A percentile compares a stretch with the other conserved stretches of the same genome.
phyloP scores from a whole-genome alignment of 306 rosid genomes.

The Sechiopsis laciniata region DNA sequence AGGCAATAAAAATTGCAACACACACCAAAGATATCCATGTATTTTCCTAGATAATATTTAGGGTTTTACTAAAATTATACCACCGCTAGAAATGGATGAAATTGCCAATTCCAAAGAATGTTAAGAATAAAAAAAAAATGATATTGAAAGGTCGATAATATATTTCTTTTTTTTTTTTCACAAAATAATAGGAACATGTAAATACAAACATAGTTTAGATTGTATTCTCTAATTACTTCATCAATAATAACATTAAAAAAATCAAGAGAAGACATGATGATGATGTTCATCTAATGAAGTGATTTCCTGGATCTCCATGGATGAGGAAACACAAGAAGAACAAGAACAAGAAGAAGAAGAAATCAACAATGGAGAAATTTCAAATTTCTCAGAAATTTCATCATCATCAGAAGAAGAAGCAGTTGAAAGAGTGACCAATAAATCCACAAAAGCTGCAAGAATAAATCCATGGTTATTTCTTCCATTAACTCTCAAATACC shows the following conservation, averaged over 20 bases:
- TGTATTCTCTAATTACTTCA: too few relatives aligned
- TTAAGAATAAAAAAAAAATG: too few relatives aligned
- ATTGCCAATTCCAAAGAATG: too few relatives aligned
- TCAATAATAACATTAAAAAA: not conserved
- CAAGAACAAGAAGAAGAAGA: slow-evolving; percentile 35
- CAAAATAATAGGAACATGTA: too few relatives aligned
- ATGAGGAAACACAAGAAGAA: slow-evolving; percentile 37
- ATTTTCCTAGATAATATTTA: too few relatives aligned
- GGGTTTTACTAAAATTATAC: too few relatives aligned
- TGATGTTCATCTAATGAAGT: slow-evolving; percentile 21
- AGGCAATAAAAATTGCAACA: too few relatives aligned
- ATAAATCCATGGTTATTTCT: slow-evolving; percentile 44
- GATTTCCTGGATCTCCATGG: slow-evolving; percentile 33
- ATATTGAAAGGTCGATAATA: too few relatives aligned
- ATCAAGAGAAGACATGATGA: slow-evolving; percentile 5
- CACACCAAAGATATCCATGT: too few relatives aligned
- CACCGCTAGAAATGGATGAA: too few relatives aligned
- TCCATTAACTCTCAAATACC: slow-evolving; percentile 53
- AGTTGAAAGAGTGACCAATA: slow-evolving; percentile 41
- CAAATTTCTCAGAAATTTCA: slow-evolving; percentile 21
- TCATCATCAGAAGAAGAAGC: not conserved
- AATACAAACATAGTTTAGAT: too few relatives aligned
- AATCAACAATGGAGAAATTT: not conserved
- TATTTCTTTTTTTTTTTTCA: too few relatives aligned
- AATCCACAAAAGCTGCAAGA: slow-evolving; percentile 66